Evolutionary conservation across 805 yeast genomes (phyloP).

Genomic region (Kregervanrija fluxuum): DNA sequence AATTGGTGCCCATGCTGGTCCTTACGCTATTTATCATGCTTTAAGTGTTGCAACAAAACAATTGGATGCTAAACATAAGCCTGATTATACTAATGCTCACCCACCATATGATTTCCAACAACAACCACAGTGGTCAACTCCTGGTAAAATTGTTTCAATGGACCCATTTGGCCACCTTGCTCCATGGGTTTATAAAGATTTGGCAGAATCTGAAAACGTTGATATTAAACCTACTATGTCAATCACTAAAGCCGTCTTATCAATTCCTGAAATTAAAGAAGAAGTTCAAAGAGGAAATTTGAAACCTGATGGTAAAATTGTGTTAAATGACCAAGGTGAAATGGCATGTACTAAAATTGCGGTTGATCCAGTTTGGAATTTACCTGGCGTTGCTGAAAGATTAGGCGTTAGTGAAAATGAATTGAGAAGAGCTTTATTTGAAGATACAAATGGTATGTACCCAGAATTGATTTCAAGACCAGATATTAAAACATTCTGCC

Average conservation of each 20-base stretch:
- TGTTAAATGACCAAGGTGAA: constrained; percentile 53
- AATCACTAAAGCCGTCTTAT: constrained; percentile 59
- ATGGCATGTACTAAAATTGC: constrained; percentile 58
- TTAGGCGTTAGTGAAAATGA: constrained; percentile 49
- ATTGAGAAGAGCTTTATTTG: constrained; percentile 52
- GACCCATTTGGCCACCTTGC: constrained; percentile 65
- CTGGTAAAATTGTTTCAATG: constrained; percentile 52
- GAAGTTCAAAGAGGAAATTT: constrained; percentile 48
- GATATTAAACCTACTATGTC: constrained; percentile 61
- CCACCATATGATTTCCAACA: constrained; percentile 52
- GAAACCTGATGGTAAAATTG: constrained; percentile 53
- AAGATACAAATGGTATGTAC: constrained; percentile 66
- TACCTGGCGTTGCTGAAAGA: constrained; percentile 63
- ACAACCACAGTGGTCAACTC: constrained; percentile 49
- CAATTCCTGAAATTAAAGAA: constrained; percentile 49
- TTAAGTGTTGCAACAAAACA: constrained; percentile 57
- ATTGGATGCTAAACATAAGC: constrained; percentile 41
- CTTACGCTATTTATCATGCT: constrained; percentile 59
- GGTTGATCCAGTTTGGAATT: constrained; percentile 64
- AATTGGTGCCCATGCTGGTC: constrained; percentile 60
- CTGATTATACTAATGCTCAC: constrained; percentile 57
- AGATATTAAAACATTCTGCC: constrained; percentile 56
- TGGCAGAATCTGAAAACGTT: constrained; percentile 38
- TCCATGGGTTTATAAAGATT: constrained; percentile 47
- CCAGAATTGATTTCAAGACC: constrained; percentile 65